These are phyloP conservation scores for Gracilaria gracilis DNA, from an alignment of 23 red algal genomes.

Conservation along the genomic window DNA sequence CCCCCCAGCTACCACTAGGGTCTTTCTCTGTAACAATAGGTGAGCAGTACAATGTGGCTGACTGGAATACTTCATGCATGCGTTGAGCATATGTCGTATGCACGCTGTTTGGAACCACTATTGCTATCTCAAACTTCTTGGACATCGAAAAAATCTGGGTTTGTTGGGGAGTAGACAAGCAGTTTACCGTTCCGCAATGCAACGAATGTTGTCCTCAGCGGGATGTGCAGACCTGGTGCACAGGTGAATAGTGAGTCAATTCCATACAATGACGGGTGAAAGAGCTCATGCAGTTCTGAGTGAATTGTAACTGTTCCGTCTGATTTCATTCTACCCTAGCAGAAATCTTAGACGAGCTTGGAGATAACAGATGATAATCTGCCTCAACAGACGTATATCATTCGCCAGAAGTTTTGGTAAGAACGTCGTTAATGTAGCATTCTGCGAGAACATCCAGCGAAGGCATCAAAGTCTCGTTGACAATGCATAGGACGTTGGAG, in stretches of 20 bases:
- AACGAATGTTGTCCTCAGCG: constrained; percentile 24
- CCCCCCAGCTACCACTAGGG: constrained; percentile 27
- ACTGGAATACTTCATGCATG: neutral
- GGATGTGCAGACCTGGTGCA: constrained; percentile 10
- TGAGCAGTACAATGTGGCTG: constrained; percentile 41
- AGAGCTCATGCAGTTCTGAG: neutral
- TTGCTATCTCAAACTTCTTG: neutral
- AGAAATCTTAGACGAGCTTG: no score
- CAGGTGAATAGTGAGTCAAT: neutral
- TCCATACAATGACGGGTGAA: neutral
- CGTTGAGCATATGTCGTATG: constrained; percentile 32
- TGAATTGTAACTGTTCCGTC: neutral
- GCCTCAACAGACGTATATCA: no score
- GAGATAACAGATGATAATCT: no score
- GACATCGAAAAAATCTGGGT: constrained; percentile 4
- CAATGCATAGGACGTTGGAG: no score
- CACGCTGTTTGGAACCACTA: constrained; percentile 34
- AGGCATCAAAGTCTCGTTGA: no score
- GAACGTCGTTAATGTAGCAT: no score
- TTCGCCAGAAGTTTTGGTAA: no score
- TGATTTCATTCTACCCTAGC: neutral
- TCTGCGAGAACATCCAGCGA: no score
- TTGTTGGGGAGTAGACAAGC: constrained; percentile 38
- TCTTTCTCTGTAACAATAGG: neutral
- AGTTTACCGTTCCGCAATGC: constrained; percentile 12